phyloP scores from a whole-genome alignment of 2,329 filamentous ascomycete genomes.

The Phyllosticta paracitricarpa region DNA sequence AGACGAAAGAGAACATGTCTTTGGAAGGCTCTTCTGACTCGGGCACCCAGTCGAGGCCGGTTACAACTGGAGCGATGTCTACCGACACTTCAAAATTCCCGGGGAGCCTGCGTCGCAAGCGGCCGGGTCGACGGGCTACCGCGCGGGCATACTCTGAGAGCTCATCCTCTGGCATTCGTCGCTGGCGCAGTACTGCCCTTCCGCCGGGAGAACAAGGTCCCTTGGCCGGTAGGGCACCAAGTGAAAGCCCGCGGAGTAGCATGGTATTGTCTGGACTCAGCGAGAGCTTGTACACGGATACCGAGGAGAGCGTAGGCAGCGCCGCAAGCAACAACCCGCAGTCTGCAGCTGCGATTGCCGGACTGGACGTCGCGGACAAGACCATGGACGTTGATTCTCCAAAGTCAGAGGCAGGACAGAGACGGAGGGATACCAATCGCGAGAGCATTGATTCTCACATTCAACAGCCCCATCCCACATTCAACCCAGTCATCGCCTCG shows the following conservation, averaged over 20 bases:
- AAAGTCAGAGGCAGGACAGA: not conserved
- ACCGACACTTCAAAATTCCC: not conserved
- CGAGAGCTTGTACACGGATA: slow-evolving; percentile 5
- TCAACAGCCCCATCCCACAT: not conserved
- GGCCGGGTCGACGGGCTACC: not conserved
- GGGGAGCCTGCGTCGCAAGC: slow-evolving; percentile 7
- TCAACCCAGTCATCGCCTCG: not conserved
- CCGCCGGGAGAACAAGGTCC: not conserved
- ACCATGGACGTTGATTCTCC: not conserved
- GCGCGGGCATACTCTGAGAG: slow-evolving; percentile 4
- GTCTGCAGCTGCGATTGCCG: not conserved
- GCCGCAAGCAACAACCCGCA: not conserved
- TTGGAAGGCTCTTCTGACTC: not conserved
- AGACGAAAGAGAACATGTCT: not conserved
- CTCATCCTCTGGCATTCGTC: not conserved
- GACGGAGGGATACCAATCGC: not conserved
- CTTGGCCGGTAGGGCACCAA: not conserved
- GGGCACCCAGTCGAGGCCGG: not conserved
- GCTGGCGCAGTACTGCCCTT: not conserved
- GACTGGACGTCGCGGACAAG: not conserved
- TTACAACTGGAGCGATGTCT: not conserved
- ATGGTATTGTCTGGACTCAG: slow-evolving; percentile 1
- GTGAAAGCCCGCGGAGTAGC: slow-evolving; percentile 5
- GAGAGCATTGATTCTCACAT: not conserved
- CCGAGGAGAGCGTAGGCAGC: not conserved